Evolutionary conservation across 129 eudicot species (phyloP), one percentile per base, ranked within the genome.

Genomic region (Dittrichia graveolens): DNA sequence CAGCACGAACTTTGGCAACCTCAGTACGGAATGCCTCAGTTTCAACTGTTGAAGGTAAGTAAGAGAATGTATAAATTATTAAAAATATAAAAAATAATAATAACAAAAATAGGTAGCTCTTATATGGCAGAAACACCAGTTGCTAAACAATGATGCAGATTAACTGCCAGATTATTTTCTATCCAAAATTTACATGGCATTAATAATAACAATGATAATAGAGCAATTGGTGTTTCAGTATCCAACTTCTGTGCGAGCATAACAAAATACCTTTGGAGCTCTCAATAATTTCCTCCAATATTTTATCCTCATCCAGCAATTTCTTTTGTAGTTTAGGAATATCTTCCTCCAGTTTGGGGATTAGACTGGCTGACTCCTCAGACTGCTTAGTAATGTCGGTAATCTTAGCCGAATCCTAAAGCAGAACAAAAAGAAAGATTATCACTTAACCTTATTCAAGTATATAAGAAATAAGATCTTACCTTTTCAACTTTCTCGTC

Each of bases 401-500:
- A 59, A 93, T 85, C 82, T 89, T 93, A 13, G 75, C 34, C 10
- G 89, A 78, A 82, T 93, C 98, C 98, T 93, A 35, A 49, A 71
- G 44, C 38, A 54, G 46, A n/a, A 71, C 15, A 71, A 60, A 8
- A 38, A 40, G n/a, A 38, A 56, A 75, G 50, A 76, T 73, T 59
- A 75, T 31, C 54, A 15, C 44, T 2, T 40, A 18, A 34, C 11
- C 8, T 39, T 16, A 18, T 52, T 11, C n/a, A 67, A 52, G 48
- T 53, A 53, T 15, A 61, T 41, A 77, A 42, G 35, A 46, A 9
- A 14, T 43, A 46, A 24, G 35, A 46, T 8, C 69, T 53, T 84
- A 86, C 96, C 95, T 90, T 94, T 62, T 90, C 98, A 69, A 79
- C 74, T 80, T 90, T 94, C 67, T 90, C 98, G 13, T 86, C 87